Percentiles rank a stretch among this genome's conserved stretches.
phyloP scores from a whole-genome alignment of 306 rosid genomes.

The Phaseolus lunatus region DNA sequence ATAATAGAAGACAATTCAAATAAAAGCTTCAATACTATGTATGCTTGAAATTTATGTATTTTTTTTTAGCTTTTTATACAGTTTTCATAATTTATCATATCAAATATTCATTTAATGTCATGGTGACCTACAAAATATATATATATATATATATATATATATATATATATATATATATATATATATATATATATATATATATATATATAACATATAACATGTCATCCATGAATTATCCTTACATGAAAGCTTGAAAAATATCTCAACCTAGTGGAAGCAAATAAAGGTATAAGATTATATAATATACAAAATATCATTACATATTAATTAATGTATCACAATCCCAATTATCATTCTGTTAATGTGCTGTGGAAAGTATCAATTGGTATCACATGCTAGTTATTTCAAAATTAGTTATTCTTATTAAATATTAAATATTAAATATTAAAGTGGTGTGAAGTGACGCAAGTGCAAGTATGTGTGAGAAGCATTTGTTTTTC shows the following conservation, averaged over 20 bases:
- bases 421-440: neutral
- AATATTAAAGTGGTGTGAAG: slow-evolving; percentile 21
- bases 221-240: no score
- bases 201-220: no score
- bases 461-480: neutral
- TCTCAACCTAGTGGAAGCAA: no score
- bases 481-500: neutral
- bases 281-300: neutral
- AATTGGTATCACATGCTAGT: neutral
- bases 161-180: no score
- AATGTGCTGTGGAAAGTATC: neutral
- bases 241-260: no score
- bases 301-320: neutral
- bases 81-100: neutral
- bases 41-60: neutral
- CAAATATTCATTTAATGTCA: neutral
- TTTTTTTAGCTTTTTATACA: neutral
- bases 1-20: neutral
- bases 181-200: no score
- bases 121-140: no score
- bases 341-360: neutral
- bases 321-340: neutral
- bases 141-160: no score
- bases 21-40: neutral
- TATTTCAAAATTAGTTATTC: neutral